Evolutionary conservation across 441 rosid species (phyloP).

Genomic region (California macrophylla): DNA sequence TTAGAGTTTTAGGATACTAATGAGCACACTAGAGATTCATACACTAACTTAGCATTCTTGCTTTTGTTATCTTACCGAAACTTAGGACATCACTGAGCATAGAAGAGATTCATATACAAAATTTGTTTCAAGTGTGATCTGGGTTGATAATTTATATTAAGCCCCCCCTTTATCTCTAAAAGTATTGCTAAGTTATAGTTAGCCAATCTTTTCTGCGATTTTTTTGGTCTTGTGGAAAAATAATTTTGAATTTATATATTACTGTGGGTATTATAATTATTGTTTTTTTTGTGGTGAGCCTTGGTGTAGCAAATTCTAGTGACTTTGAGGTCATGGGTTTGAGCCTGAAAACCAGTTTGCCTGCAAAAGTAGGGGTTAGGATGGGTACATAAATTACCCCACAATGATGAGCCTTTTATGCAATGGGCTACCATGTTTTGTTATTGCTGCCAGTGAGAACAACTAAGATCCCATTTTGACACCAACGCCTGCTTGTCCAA

Average conservation of each 20-base stretch:
- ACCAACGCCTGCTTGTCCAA: too few relatives aligned
- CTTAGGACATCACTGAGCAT: background rate
- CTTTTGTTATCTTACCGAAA: background rate
- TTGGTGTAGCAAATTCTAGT: background rate
- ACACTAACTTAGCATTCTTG: background rate
- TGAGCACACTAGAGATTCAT: background rate
- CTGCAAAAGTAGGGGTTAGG: background rate
- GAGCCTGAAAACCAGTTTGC: background rate
- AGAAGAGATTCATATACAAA: background rate
- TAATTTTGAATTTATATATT: background rate
- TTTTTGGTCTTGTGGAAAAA: background rate
- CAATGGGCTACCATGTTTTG: background rate
- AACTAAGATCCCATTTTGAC: background rate
- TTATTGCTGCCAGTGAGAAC: background rate
- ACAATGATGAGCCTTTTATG: background rate
- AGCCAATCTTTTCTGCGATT: background rate
- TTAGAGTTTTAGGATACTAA: background rate
- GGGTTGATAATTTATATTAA: background rate
- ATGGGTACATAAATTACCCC: background rate
- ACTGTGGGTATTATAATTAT: background rate
- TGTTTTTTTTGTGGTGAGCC: background rate
- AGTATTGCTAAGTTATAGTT: background rate
- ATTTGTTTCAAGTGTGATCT: conserved; percentile 1
- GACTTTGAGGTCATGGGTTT: background rate
- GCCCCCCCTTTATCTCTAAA: background rate